Percentiles rank a stretch among this genome's conserved stretches.
These are phyloP conservation scores for Juncus effusus DNA, from an alignment of 176 grass and related monocot species.

Conservation along the genomic window DNA sequence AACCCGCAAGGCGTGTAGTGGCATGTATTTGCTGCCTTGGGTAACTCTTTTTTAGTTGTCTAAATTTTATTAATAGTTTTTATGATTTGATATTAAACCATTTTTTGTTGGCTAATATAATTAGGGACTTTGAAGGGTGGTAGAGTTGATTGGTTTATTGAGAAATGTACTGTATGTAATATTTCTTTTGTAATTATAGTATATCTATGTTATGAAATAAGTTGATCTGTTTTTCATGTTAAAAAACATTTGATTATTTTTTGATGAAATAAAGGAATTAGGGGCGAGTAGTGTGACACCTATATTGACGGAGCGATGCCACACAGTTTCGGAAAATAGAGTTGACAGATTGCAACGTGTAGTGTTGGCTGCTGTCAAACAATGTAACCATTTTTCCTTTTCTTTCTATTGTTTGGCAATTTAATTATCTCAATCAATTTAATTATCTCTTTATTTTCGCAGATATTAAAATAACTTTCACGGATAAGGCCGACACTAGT, in stretches of 20 bases:
- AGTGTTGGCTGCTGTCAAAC: conserved; percentile 84
- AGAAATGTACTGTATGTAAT: conserved; percentile 99
- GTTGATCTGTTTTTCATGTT: conserved; percentile 1
- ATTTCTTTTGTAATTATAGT: conserved; percentile 22
- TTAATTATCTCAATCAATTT: too few relatives aligned
- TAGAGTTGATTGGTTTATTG: conserved; percentile 85
- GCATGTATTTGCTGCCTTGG: conserved; percentile 88
- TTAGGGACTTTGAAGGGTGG: conserved; percentile 90
- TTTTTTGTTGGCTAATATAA: background rate
- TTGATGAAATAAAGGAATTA: conserved; percentile 51
- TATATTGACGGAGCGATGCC: conserved; percentile 70
- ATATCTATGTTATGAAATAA: background rate
- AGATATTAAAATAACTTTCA: too few relatives aligned
- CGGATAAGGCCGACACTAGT: too few relatives aligned
- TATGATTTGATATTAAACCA: conserved; percentile 22
- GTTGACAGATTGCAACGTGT: conserved; percentile 86
- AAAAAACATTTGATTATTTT: background rate
- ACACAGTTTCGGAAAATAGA: conserved; percentile 72
- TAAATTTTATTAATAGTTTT: background rate
- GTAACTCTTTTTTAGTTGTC: conserved; percentile 27
- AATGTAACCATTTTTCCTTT: conserved; percentile 44
- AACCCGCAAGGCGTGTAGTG: conserved; percentile 66
- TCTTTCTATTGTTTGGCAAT: background rate
- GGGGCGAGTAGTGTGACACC: conserved; percentile 87
- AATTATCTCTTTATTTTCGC: background rate